Evolutionary conservation across 345 rosid species (phyloP), one percentile per base, ranked within the genome.

Genomic region (Hibiscus tridactylites): DNA sequence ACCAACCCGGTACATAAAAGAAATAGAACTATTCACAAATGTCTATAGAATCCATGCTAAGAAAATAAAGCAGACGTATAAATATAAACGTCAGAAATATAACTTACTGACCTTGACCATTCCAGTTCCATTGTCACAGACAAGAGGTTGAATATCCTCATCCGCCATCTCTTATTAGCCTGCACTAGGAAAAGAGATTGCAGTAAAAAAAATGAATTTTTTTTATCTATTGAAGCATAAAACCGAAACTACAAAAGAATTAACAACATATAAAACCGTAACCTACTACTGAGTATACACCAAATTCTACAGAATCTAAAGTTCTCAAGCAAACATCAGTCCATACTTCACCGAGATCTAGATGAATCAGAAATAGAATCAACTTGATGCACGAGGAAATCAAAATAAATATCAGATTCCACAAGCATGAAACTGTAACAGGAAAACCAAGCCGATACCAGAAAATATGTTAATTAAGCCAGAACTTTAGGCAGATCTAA

Each of bases 121-220:
- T 72, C 91, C 91, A 28, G 91, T 87, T 73, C 91, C 91, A 84
- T 87, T 87, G 85, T 87, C 92, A 4, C 92, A 88, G 10, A 88
- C 92, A 2, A 88, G 89, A 72, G 92, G 92, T 76, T 88, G 92
- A 77, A 92, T 92, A 71, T 92, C 98, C 87, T 92, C 98, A 61
- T 93, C 98, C 3, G 97, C 98, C 98, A 93, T 93, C 71, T 89
- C 81, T 71, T 70, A 82, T 73, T 35, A 73, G 4, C 77, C 70
- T 58, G 65, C 28, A 57, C 50, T 44, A 65, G n/a, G n/a, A n/a
- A n/a, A n/a, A n/a, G n/a, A n/a, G n/a, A n/a, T n/a, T n/a, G n/a
- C n/a, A n/a, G n/a, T n/a, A n/a, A n/a, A n/a, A n/a, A n/a, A n/a
- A n/a, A n/a, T n/a, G n/a, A n/a, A n/a, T n/a, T n/a, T n/a, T n/a